phyloP scores from a whole-genome alignment of 169 alveolate species.

The Plasmodium malariae region DNA sequence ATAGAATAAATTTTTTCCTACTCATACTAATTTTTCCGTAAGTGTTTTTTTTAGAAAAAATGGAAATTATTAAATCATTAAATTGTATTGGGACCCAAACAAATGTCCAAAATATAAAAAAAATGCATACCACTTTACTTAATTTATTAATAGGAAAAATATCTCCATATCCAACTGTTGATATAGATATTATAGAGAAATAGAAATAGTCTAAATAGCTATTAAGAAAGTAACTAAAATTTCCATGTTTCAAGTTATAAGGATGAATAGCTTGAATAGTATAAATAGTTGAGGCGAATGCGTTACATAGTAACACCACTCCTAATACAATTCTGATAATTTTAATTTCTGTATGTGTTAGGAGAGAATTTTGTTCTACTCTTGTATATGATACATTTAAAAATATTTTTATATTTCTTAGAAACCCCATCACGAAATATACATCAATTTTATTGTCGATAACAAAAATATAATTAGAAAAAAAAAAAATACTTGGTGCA shows the following conservation, averaged over 20 bases:
- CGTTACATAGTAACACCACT: slow-evolving; percentile 64
- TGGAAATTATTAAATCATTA: slow-evolving; percentile 80
- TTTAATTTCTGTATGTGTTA: slow-evolving; percentile 71
- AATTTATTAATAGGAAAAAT: slow-evolving; percentile 80
- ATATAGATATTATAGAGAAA: slow-evolving; percentile 84
- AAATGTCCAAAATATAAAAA: slow-evolving; percentile 82
- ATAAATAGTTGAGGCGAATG: slow-evolving; percentile 69
- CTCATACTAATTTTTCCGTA: slow-evolving; percentile 82
- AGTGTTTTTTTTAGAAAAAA: slow-evolving; percentile 77
- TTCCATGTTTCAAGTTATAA: slow-evolving; percentile 27
- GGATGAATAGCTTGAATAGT: slow-evolving; percentile 75
- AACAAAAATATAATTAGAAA: slow-evolving; percentile 54
- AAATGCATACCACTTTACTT: slow-evolving; percentile 80
- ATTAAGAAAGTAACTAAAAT: slow-evolving; percentile 39
- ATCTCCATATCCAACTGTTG: slow-evolving; percentile 89
- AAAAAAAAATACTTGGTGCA: slow-evolving; percentile 62
- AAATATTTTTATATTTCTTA: slow-evolving; percentile 58
- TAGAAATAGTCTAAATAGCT: slow-evolving; percentile 79
- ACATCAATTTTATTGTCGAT: slow-evolving; percentile 53
- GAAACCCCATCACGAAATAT: slow-evolving; percentile 61
- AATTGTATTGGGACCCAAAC: slow-evolving; percentile 86
- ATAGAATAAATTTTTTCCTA: slow-evolving; percentile 77
- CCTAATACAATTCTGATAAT: slow-evolving; percentile 68
- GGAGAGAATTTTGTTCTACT: slow-evolving; percentile 46
- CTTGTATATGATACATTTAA: slow-evolving; percentile 62